Base-by-base conservation (phyloP, 306 rosid genomes). In the Sophora flavescens region DNA sequence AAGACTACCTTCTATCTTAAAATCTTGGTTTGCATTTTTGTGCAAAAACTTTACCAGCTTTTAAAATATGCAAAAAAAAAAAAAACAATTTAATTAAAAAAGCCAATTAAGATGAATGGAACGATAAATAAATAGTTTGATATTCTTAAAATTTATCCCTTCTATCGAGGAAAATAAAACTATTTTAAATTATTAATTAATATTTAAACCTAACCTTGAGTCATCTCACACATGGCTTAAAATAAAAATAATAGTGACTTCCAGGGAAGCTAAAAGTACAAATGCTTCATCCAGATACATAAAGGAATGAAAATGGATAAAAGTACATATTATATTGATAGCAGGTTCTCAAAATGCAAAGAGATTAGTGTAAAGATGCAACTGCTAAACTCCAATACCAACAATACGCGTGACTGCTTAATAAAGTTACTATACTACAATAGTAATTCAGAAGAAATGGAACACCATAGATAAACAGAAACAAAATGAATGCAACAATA, bases 401-500 rank as follows among this genome's bases (percentile, higher is more conserved):
- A 50, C 9, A 74, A 7, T 61, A 59, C 22, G 22, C 22, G 1
- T 22, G 22, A 22, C 22, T 22, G 28, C 26, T 58, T 39, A 22
- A 14, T 2, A 13, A 67, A 8, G 38, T 56, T 44, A 41, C 50
- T 17, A 58, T 45, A 45, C 52, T 66, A 41, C 47, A 22, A 44
- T 50, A 39, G 32, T 52, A 51, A 35, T 17, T 57, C 7, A 47
- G 26, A 45, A 35, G 30, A 45, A 63, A 64, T 39, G 18, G 42
- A 63, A 35, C 22, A 15, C n/a, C 41, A 50, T 9, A 47, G 16
- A 77, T 60, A 17, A 57, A 50, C 65, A 59, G 22, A 58, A 51
- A 59, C 64, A 57, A 28, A 63, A 58, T 32, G 22, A 69, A 22
- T 36, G 18, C 56, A 2, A 50, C 30, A 41, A 8, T 15, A 52